Conservation (phyloP, 2,329 filamentous ascomycete species). For the Sarocladium kiliense region DNA sequence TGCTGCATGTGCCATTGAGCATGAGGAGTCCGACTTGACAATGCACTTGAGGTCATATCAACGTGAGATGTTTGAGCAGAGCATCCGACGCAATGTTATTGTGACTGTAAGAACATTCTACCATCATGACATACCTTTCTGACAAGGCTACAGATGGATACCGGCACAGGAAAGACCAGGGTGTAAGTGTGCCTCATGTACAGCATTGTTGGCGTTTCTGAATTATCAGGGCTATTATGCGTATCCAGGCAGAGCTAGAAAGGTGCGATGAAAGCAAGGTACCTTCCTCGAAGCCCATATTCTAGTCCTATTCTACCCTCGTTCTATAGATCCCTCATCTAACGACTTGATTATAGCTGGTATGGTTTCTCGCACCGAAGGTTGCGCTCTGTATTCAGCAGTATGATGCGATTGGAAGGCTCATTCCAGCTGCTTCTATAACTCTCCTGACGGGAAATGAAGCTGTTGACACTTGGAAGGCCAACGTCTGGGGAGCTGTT, state of each 20-base stretch:
- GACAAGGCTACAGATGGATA: conserved; percentile 62
- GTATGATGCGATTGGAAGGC: conserved; percentile 49
- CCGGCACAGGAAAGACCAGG: conserved; percentile 73
- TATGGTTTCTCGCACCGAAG: conserved; percentile 73
- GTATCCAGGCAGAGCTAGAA: conserved; percentile 62
- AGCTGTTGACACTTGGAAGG: conserved; percentile 68
- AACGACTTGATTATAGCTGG: conserved; percentile 45
- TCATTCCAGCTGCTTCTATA: conserved; percentile 55
- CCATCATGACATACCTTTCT: not conserved
- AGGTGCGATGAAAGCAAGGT: conserved; percentile 49
- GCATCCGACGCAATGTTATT: conserved; percentile 64
- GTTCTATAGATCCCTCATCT: not conserved
- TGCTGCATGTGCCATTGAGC: not conserved
- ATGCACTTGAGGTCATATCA: conserved; percentile 60
- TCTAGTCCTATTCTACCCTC: not conserved
- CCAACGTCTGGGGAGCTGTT: conserved; percentile 60
- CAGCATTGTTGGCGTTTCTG: conserved; percentile 12
- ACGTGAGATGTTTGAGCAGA: conserved; percentile 68
- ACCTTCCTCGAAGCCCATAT: conserved; percentile 23
- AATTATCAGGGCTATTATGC: conserved; percentile 54
- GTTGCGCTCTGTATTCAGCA: conserved; percentile 65
- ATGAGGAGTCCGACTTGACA: not conserved
- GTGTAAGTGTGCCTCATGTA: conserved; percentile 46
- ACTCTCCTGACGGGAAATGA: conserved; percentile 63
- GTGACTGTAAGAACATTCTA: conserved; percentile 49